phyloP scores from a whole-genome alignment of 768 basidiomycete genomes.

The Podaxis sp. region DNA sequence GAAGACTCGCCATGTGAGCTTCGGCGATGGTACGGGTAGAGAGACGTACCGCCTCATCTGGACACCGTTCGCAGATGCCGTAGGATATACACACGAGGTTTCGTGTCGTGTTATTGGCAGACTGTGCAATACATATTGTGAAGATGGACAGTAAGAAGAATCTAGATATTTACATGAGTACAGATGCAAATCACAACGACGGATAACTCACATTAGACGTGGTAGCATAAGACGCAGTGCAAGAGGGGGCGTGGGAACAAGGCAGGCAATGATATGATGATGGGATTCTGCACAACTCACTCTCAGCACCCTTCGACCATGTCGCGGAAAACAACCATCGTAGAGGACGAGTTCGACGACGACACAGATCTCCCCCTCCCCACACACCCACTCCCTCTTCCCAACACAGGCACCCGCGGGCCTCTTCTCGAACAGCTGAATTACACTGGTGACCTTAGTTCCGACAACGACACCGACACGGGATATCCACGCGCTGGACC shows the following conservation, averaged over 20 bases:
- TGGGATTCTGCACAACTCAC: slow-evolving; percentile 7
- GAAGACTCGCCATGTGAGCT: neutral
- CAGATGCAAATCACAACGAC: neutral
- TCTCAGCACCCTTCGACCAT: slow-evolving; percentile 26
- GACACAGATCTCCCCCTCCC: slow-evolving; percentile 91
- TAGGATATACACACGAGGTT: slow-evolving; percentile 50
- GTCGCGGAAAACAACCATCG: slow-evolving; percentile 69
- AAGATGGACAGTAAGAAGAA: neutral
- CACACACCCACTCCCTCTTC: slow-evolving; percentile 46
- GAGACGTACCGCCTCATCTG: slow-evolving; percentile 55
- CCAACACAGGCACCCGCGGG: slow-evolving; percentile 66
- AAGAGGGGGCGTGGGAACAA: slow-evolving; percentile 16
- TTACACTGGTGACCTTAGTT: slow-evolving; percentile 35
- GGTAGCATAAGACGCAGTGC: slow-evolving; percentile 1
- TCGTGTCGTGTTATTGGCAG: slow-evolving; percentile 16
- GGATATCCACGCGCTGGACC: slow-evolving; percentile 47
- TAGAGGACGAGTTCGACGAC: slow-evolving; percentile 89
- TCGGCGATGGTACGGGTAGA: slow-evolving; percentile 3
- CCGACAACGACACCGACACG: slow-evolving; percentile 41
- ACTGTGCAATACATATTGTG: neutral
- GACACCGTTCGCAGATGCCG: slow-evolving; percentile 64
- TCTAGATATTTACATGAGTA: neutral
- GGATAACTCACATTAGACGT: slow-evolving; percentile 1
- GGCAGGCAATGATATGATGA: neutral
- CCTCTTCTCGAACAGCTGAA: slow-evolving; percentile 77